Evolutionary conservation across 257 asterid genomes (phyloP), one percentile per base, ranked within the genome.

Genomic region (Verbascum thapsus): DNA sequence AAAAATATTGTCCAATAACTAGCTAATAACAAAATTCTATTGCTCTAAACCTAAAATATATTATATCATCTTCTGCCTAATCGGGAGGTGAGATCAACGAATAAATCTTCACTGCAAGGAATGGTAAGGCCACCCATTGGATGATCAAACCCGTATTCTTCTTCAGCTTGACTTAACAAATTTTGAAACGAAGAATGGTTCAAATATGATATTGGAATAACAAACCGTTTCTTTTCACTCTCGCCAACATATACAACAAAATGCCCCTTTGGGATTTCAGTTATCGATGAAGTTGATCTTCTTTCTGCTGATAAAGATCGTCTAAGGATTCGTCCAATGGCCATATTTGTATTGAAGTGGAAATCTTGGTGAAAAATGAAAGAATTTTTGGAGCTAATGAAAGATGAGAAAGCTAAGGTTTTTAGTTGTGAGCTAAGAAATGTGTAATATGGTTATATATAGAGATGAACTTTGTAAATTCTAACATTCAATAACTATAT

Each of bases 91-190:
- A 81, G 11, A 41, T 66, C 12, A 8, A 54, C n/a, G 47, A 86
- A 86, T 12, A 58, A 26, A 3, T 72, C 76, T 32, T 66, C 66
- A 30, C 57, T 34, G 64, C 85, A 83, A 4, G 87, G 89, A 17
- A 84, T 67, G 3, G 86, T 81, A 1, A 82, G 79, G 30, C 87
- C n/a, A n/a, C n/a, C n/a, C n/a, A n/a, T n/a, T n/a, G 86, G 87
- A 72, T 81, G 87, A 53, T 74, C 13, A 39, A 71, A 81, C 4
- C 87, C 84, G 9, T 66, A 76, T 72, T 81, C 80, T 61, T 83
- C 85, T 64, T 61, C 63, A 1, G 80, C 82, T 40, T 53, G 80
- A 8, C 54, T 30, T 16, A 85, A 26, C 48, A 85, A 47, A 1
- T 74, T 76, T 54, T 74, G 90, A 53, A 85, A 80, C 3, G 32